Evolutionary conservation across 805 yeast genomes (phyloP), one percentile per base, ranked within the genome.

Genomic region (Yarrowia osloensis): DNA sequence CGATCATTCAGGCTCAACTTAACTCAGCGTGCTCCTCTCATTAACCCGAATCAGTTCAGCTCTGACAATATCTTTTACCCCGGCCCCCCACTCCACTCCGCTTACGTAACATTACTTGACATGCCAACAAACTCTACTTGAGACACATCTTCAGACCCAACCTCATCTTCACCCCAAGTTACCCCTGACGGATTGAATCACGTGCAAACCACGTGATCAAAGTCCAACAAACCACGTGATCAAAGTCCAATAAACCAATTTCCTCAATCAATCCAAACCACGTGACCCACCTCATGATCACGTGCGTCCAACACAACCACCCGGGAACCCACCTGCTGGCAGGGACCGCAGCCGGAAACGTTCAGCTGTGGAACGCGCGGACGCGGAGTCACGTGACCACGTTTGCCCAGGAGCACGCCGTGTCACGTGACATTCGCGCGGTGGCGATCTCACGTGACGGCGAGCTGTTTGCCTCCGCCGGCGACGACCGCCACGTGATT

Each of bases 401-500:
- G 7, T 57, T 57, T 21, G 8, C n/a, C 2, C 29, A 19, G 21
- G 63, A 57, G 28, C 63, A 57, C 15, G 50, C 49, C 3, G 29
- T 15, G 12, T 24, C 47, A 28, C 47, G 49, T 33, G 63, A 57
- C 19, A 28, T 57, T 13, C 24, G 35, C 3, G 26, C 47, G 1
- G 12, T 40, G 1, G n/a, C 49, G 12, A 24, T 37, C 17, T n/a
- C 55, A 8, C 13, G 26, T 17, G 46, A 66, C 28, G 68, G 49
- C 26, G 17, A 31, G 29, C 12, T 40, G 12, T 76, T 76, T 65
- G 77, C 71, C 22, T 70, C 75, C 50, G 73, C 75, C 33, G 78
- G 79, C 17, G 76, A 77, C 9, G 79, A 76, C 57, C 65, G 76
- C 13, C 68, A 71, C 11, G 75, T 71, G 9, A 71, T 68, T 46